Base-by-base conservation (phyloP, 2,329 filamentous ascomycete genomes). In the Hypoxylon sp. region DNA sequence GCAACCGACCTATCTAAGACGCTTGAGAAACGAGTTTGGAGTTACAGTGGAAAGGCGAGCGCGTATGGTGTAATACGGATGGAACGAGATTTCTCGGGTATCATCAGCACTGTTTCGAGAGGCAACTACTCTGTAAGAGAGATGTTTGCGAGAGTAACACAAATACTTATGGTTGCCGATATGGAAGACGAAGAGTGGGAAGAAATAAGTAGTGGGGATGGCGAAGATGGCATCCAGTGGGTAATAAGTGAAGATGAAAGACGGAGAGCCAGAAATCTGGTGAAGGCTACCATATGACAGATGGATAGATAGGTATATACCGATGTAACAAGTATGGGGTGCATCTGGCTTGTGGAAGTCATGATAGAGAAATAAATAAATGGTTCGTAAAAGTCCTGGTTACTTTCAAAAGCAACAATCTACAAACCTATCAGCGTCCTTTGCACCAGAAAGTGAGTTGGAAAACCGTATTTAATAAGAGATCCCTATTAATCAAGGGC, bases 161-260 rank as follows among this genome's bases (percentile, higher is more conserved):
- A 94, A 81, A 91, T 94, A 78, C 89, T 88, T 48, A 84, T 93
- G 80, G 85, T 94, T 1, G 87, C 93, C 80, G 92, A 91, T 71
- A 93, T 94, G 91, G 92, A 94, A 74, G 91, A 92, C 33, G 92
- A 94, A 67, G 92, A 94, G 77, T 94, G 92, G 90, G 90, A 92
- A 37, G 91, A 92, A 74, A 78, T 91, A 14, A 71, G 58, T n/a
- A 74, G 73, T 2, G 78, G 84, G 42, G 77, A 83, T 35, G 83
- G 81, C 47, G 85, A 87, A 35, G 87, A 85, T 29, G 88, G 86
- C 31, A 85, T 92, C 71, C 84, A 83, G 52, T 91, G 89, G 89
- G 84, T 86, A 35, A 73, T 91, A 61, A 86, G 83, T 73, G 81
- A 80, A 22, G 90, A 91, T 63, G 91, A 93, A 78, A 85, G 90